phyloP scores from a whole-genome alignment of 139 green algal genomes.

The Micromonas commoda region DNA sequence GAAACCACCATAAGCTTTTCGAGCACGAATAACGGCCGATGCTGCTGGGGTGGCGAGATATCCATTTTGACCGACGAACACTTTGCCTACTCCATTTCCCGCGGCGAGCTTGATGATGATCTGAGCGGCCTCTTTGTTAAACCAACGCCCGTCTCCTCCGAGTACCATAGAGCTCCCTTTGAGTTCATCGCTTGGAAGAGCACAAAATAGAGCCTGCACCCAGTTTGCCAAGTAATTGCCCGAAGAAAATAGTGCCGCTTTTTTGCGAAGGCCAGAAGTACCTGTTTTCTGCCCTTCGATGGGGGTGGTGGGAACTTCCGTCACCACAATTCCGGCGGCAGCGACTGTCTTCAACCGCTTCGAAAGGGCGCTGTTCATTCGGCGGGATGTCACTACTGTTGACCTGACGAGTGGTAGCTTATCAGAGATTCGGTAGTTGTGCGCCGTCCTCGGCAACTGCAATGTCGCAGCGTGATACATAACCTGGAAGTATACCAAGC shows the following conservation, averaged over 20 bases:
- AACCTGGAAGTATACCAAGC: no score
- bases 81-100: constrained; percentile 66
- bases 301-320: constrained; percentile 74
- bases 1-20: constrained; percentile 70
- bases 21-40: constrained; percentile 87
- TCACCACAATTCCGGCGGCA: no score
- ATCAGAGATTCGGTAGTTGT: no score
- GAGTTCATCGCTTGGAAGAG: constrained; percentile 16
- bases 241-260: constrained; percentile 83
- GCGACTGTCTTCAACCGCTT: no score
- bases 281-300: constrained; percentile 99
- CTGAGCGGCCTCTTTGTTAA: constrained; percentile 92
- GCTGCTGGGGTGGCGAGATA: constrained; percentile 96
- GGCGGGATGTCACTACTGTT: no score
- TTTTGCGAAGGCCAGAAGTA: constrained; percentile 93
- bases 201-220: constrained; percentile 68
- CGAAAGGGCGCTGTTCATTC: no score
- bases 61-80: constrained; percentile 88
- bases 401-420: no score
- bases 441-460: no score
- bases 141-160: constrained; percentile 97
- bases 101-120: constrained; percentile 95
- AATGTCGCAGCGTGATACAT: no score
- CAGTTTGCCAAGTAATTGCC: constrained; percentile 98
- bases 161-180: constrained; percentile 44